phyloP scores from a whole-genome alignment of 257 asterid species.

The Fraxinus quadrangulata region DNA sequence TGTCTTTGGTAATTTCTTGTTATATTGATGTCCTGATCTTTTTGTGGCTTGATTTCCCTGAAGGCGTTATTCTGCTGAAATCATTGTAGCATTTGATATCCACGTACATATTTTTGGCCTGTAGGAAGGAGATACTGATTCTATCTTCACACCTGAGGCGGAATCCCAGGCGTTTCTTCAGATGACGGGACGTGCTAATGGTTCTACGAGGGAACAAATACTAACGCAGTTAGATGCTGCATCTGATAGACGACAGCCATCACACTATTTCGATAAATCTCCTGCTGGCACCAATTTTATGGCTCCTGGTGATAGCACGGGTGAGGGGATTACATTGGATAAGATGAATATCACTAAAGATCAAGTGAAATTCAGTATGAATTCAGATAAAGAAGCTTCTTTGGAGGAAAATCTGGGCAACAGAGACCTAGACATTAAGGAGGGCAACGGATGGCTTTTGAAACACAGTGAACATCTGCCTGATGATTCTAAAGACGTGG shows the following conservation, averaged over 20 bases:
- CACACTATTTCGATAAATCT: conserved; percentile 26
- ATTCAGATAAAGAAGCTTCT: conserved; percentile 29
- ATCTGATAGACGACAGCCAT: conserved; percentile 36
- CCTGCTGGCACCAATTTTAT: conserved; percentile 26
- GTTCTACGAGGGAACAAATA: conserved; percentile 36
- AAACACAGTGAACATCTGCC: conserved; percentile 26
- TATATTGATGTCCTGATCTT: neutral
- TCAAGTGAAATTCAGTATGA: conserved; percentile 22
- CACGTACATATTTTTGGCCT: conserved; percentile 12
- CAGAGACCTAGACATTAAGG: conserved; percentile 37
- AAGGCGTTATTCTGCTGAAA: neutral
- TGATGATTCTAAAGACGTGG: conserved; percentile 25
- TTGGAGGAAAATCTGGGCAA: conserved; percentile 21
- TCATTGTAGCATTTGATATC: conserved; percentile 19
- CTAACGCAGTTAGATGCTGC: conserved; percentile 32
- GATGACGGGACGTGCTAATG: conserved; percentile 23
- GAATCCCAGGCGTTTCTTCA: conserved; percentile 26
- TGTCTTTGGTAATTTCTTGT: neutral
- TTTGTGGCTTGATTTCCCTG: conserved; percentile 11
- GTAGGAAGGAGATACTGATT: conserved; percentile 47
- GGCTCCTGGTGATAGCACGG: conserved; percentile 31
- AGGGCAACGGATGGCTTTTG: conserved; percentile 33
- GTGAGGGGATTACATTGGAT: conserved; percentile 32
- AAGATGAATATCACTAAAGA: conserved; percentile 26
- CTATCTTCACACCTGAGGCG: conserved; percentile 30